Evolutionary conservation across 2,329 filamentous ascomycete species (phyloP).

Genomic region (Lachnellula suecica): DNA sequence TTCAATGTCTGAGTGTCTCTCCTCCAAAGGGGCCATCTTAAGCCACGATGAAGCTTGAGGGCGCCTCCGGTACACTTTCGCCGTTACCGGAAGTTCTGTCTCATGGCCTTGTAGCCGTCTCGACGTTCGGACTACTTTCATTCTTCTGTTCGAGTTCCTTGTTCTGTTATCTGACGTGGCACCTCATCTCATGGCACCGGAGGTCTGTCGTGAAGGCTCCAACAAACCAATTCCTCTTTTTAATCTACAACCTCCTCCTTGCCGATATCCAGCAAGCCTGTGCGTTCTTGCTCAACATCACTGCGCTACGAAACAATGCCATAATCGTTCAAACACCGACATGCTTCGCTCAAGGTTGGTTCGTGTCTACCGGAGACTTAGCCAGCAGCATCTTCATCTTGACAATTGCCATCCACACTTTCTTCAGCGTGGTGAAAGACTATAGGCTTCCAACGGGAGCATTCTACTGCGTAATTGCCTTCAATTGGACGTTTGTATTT

Average conservation of each 20-base stretch:
- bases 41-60: conserved; percentile 20
- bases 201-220: conserved; percentile 23
- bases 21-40: background rate
- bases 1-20: background rate
- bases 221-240: conserved; percentile 66
- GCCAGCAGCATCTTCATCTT: conserved; percentile 67
- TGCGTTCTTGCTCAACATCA: conserved; percentile 62
- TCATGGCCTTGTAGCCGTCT: conserved; percentile 44
- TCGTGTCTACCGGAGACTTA: conserved; percentile 65
- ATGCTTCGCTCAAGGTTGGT: conserved; percentile 67
- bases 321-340: conserved; percentile 52
- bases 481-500: conserved; percentile 60
- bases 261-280: conserved; percentile 67
- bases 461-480: conserved; percentile 49
- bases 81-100: conserved; percentile 29
- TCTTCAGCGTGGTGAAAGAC: conserved; percentile 57
- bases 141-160: conserved; percentile 43
- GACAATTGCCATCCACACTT: conserved; percentile 65
- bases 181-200: conserved; percentile 27
- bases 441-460: conserved; percentile 48
- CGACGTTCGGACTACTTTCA: conserved; percentile 45
- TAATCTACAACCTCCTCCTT: conserved; percentile 68
- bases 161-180: conserved; percentile 41
- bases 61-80: conserved; percentile 21
- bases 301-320: conserved; percentile 54